These are phyloP conservation scores for Metschnikowia aberdeeniae DNA, from an alignment of 805 yeast species.

Conservation along the genomic window DNA sequence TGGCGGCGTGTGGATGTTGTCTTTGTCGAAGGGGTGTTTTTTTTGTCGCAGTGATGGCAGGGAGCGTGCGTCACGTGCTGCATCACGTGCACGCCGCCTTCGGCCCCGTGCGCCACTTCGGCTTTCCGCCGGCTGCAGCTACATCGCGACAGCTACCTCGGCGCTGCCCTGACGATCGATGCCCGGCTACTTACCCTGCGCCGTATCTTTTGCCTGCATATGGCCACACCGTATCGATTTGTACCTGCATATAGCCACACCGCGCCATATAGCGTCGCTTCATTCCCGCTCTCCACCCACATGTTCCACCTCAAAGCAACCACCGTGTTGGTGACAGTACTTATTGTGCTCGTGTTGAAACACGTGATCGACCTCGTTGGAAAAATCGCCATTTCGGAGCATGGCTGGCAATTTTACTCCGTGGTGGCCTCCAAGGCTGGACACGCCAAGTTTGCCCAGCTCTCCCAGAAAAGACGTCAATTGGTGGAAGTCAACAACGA, in stretches of 20 bases:
- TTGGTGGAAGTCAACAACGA: slow-evolving; percentile 46
- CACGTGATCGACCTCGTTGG: slow-evolving; percentile 37
- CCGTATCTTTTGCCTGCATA: neutral
- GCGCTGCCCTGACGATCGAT: no score
- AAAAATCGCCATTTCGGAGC: slow-evolving; percentile 26
- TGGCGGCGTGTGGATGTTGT: neutral
- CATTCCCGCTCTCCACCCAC: neutral
- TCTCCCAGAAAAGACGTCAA: slow-evolving; percentile 35
- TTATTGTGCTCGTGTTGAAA: slow-evolving; percentile 13
- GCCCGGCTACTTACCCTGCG: no score
- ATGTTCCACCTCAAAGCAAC: slow-evolving; percentile 31
- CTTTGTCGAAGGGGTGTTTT: neutral
- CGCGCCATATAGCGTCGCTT: neutral
- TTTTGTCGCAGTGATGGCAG: slow-evolving; percentile 6
- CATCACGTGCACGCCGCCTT: neutral
- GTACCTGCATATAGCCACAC: neutral
- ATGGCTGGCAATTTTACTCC: slow-evolving; percentile 38
- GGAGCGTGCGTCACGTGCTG: slow-evolving; percentile 1
- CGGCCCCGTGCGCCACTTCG: neutral
- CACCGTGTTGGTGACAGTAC: slow-evolving; percentile 35
- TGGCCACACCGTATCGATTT: neutral
- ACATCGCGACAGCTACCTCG: no score
- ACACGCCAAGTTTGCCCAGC: slow-evolving; percentile 24
- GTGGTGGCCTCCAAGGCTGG: slow-evolving; percentile 31
- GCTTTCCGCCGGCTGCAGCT: no score